Evolutionary conservation across 2,329 filamentous ascomycete species (phyloP).

Genomic region (Blastomyces parvus): DNA sequence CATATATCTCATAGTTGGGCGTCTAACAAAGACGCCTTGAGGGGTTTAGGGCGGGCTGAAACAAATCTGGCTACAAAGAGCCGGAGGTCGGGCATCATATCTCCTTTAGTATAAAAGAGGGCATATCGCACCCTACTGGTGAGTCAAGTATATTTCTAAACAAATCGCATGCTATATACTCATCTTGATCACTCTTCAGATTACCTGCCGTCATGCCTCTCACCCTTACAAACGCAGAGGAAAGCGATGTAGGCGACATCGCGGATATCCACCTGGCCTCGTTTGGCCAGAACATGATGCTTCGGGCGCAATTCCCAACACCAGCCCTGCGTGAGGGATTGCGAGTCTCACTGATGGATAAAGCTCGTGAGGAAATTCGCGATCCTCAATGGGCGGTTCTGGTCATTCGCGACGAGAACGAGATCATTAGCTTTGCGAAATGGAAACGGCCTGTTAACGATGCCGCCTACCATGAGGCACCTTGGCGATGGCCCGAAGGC

Average conservation of each 20-base stretch:
- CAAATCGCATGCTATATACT: neutral
- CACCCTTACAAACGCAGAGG: constrained; percentile 10
- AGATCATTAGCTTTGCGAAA: constrained; percentile 19
- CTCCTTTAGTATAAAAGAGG: neutral
- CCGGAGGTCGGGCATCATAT: neutral
- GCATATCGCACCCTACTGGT: neutral
- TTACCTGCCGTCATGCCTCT: constrained; percentile 6
- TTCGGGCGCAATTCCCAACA: constrained; percentile 22
- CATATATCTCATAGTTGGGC: neutral
- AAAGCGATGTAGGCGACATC: constrained; percentile 18
- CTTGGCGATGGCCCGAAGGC: constrained; percentile 18
- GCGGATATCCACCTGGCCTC: constrained; percentile 22
- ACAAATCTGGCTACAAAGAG: neutral
- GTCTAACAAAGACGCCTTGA: neutral
- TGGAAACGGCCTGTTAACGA: constrained; percentile 14
- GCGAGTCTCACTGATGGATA: constrained; percentile 14
- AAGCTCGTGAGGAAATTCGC: constrained; percentile 16
- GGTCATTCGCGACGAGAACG: constrained; percentile 11
- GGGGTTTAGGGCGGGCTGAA: neutral
- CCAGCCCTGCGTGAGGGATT: constrained; percentile 16
- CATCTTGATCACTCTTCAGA: neutral
- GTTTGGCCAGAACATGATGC: constrained; percentile 18
- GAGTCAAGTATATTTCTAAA: neutral
- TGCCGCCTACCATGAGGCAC: constrained; percentile 14
- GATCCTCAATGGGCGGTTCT: constrained; percentile 16